phyloP scores from a whole-genome alignment of 495 filamentous ascomycete genomes.

The Hypoxylon crocopeplum region DNA sequence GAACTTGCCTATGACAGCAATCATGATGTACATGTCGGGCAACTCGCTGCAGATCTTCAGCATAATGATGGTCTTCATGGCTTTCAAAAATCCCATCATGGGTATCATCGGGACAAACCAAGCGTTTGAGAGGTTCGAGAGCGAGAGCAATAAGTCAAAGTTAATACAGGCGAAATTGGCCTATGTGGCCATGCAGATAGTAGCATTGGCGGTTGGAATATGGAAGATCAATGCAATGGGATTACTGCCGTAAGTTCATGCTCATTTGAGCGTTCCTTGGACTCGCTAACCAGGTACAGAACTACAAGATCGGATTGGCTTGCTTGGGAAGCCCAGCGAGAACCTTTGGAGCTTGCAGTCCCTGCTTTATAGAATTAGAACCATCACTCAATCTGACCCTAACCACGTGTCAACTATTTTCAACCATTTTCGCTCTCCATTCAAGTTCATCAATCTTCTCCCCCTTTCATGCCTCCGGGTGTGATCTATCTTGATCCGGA shows the following conservation, averaged over 20 bases:
- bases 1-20: constrained; percentile 93
- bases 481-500: constrained; percentile 16
- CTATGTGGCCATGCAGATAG: constrained; percentile 85
- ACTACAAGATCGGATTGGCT: constrained; percentile 96
- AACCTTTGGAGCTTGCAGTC: constrained; percentile 74
- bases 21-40: constrained; percentile 99
- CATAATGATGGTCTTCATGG: constrained; percentile 99
- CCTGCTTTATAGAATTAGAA: constrained; percentile 55
- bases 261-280: neutral
- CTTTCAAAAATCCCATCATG: constrained; percentile 94
- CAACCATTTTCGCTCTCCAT: neutral
- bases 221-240: constrained; percentile 99
- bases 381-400: neutral
- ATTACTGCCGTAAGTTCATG: constrained; percentile 76
- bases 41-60: constrained; percentile 98
- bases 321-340: constrained; percentile 86
- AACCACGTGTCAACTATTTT: neutral
- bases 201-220: constrained; percentile 82
- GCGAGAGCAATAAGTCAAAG: constrained; percentile 72
- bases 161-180: constrained; percentile 82
- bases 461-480: neutral
- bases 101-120: constrained; percentile 79
- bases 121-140: constrained; percentile 88
- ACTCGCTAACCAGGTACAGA: constrained; percentile 54
- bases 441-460: neutral